Evolutionary conservation across 2,329 filamentous ascomycete genomes (phyloP).

Genomic region (Tolypocladium capitatum): DNA sequence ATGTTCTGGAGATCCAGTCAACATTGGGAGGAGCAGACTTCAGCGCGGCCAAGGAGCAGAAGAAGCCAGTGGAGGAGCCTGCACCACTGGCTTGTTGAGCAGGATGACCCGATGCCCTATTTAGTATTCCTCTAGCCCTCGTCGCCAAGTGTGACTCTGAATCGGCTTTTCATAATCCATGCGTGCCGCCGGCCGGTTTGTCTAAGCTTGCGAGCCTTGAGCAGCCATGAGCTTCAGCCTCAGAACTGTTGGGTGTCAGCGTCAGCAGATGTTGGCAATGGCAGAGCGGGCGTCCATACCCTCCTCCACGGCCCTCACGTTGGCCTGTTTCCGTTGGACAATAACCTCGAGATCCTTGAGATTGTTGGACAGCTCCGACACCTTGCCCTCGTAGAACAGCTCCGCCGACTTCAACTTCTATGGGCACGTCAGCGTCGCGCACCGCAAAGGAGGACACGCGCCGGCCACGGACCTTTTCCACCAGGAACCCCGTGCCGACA

Average conservation of each 20-base stretch:
- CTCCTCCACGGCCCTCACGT: constrained; percentile 79
- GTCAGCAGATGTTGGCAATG: constrained; percentile 12
- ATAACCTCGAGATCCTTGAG: constrained; percentile 45
- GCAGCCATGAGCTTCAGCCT: constrained; percentile 30
- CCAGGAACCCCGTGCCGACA: constrained; percentile 84
- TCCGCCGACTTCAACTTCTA: constrained; percentile 40
- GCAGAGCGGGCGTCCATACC: constrained; percentile 31
- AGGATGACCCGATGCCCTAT: neutral
- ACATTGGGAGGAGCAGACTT: constrained; percentile 9
- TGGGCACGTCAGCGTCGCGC: constrained; percentile 3
- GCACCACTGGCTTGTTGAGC: no score
- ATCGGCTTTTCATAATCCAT: neutral
- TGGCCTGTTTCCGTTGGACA: constrained; percentile 62
- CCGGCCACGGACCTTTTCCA: constrained; percentile 61
- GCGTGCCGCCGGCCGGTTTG: neutral
- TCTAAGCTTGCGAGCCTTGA: constrained; percentile 14
- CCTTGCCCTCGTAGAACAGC: constrained; percentile 43
- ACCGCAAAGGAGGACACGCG: neutral
- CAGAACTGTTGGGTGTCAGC: constrained; percentile 18
- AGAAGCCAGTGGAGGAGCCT: neutral
- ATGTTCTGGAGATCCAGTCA: constrained; percentile 17
- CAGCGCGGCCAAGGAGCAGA: neutral
- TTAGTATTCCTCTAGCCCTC: neutral
- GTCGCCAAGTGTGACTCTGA: neutral
- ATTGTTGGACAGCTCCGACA: constrained; percentile 37